These are phyloP conservation scores for Botrytis aclada DNA, from an alignment of 2,329 filamentous ascomycete genomes.

Conservation along the genomic window DNA sequence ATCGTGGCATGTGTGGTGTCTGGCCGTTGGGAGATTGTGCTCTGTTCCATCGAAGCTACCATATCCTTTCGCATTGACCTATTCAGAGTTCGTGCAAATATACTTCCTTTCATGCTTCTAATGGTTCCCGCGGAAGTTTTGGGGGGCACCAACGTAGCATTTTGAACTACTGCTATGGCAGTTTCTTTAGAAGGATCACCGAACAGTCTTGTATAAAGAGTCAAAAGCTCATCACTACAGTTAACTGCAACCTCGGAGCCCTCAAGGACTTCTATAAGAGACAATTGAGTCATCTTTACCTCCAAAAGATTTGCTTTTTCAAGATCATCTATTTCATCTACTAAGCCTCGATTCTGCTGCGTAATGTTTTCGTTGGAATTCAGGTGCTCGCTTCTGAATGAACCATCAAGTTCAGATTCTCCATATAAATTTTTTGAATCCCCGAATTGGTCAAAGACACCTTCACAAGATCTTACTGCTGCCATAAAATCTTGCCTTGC, in stretches of 20 bases:
- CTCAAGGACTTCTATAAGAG: constrained; percentile 78
- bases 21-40: constrained; percentile 37
- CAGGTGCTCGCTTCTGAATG: constrained; percentile 64
- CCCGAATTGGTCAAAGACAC: constrained; percentile 85
- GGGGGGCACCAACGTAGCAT: constrained; percentile 44
- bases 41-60: constrained; percentile 36
- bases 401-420: constrained; percentile 46
- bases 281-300: constrained; percentile 91
- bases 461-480: constrained; percentile 80
- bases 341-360: constrained; percentile 47
- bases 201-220: constrained; percentile 78
- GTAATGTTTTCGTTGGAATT: constrained; percentile 44
- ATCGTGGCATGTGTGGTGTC: constrained; percentile 32
- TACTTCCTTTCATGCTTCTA: constrained; percentile 68
- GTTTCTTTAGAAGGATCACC: constrained; percentile 52
- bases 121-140: constrained; percentile 69
- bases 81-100: constrained; percentile 62
- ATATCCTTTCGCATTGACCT: constrained; percentile 45
- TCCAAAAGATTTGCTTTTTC: constrained; percentile 89
- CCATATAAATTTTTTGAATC: constrained; percentile 69
- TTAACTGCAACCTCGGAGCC: constrained; percentile 85
- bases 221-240: constrained; percentile 78
- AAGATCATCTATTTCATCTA: constrained; percentile 77
- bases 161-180: neutral
- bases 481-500: constrained; percentile 80